phyloP scores from a whole-genome alignment of 225 moss, liverwort and hornwort species.

The Polytrichum commune region DNA sequence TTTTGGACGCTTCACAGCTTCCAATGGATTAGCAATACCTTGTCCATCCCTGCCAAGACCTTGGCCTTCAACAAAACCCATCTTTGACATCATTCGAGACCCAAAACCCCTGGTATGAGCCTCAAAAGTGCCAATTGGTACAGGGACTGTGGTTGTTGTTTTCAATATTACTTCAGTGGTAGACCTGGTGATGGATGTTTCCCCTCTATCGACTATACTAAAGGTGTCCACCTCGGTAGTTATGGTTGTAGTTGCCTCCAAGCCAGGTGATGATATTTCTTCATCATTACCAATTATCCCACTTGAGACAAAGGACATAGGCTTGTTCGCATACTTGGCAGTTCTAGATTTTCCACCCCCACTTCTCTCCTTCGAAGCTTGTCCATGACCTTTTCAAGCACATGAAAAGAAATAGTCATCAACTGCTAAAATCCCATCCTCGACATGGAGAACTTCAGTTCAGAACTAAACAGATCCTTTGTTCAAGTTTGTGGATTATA shows the following conservation, averaged over 20 bases:
- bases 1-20: constrained; percentile 78
- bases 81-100: constrained; percentile 91
- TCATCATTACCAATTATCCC: constrained; percentile 57
- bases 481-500: no score
- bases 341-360: constrained; percentile 24
- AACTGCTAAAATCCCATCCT: neutral
- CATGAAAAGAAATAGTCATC: neutral
- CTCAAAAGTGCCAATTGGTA: constrained; percentile 70
- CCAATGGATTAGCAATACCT: constrained; percentile 78
- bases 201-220: constrained; percentile 26
- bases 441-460: no score
- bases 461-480: no score
- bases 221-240: constrained; percentile 16
- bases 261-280: constrained; percentile 14
- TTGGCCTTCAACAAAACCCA: constrained; percentile 84
- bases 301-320: constrained; percentile 70
- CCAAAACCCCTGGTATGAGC: constrained; percentile 91
- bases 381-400: constrained; percentile 11
- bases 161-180: constrained; percentile 17
- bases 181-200: constrained; percentile 41
- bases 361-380: constrained; percentile 7
- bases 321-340: constrained; percentile 60
- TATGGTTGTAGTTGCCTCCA: constrained; percentile 21
- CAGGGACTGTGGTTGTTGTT: constrained; percentile 9
- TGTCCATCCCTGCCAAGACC: constrained; percentile 87